phyloP scores from a whole-genome alignment of 1,284 basidiomycete genomes.

The Papiliotrema fonsecae region DNA sequence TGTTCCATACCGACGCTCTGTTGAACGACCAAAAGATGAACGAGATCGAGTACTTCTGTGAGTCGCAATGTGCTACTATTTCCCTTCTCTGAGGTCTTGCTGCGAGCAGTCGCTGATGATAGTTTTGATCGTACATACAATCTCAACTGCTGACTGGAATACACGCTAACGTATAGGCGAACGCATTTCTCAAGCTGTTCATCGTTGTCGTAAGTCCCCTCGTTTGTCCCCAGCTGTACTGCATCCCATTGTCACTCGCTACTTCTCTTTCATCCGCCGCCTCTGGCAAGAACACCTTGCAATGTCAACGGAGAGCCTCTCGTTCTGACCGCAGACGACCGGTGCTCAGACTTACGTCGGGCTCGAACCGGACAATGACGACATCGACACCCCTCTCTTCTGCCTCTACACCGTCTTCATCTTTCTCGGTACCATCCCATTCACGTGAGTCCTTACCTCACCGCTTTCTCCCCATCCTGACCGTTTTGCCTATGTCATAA shows the following conservation, averaged over 20 bases:
- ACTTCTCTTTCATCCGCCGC: too few relatives aligned
- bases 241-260: background rate
- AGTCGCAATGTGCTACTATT: background rate
- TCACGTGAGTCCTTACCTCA: conserved; percentile 26
- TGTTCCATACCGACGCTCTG: background rate
- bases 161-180: conserved; percentile 11
- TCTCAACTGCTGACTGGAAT: background rate
- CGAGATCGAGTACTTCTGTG: conserved; percentile 2
- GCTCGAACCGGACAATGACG: conserved; percentile 17
- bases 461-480: too few relatives aligned
- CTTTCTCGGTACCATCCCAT: conserved; percentile 20
- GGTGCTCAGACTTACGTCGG: conserved; percentile 29
- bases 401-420: conserved; percentile 30
- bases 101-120: background rate
- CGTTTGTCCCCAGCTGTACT: background rate
- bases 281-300: background rate
- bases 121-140: too few relatives aligned
- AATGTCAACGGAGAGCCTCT: background rate
- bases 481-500: too few relatives aligned
- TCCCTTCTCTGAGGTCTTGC: background rate
- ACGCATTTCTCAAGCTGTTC: conserved; percentile 33
- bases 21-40: background rate
- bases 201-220: conserved; percentile 22
- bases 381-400: conserved; percentile 29
- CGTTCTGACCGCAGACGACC: conserved; percentile 11